Percentiles rank a stretch among this genome's conserved stretches.
Conservation (phyloP, 441 rosid species). For the Gossypium schwendimanii region DNA sequence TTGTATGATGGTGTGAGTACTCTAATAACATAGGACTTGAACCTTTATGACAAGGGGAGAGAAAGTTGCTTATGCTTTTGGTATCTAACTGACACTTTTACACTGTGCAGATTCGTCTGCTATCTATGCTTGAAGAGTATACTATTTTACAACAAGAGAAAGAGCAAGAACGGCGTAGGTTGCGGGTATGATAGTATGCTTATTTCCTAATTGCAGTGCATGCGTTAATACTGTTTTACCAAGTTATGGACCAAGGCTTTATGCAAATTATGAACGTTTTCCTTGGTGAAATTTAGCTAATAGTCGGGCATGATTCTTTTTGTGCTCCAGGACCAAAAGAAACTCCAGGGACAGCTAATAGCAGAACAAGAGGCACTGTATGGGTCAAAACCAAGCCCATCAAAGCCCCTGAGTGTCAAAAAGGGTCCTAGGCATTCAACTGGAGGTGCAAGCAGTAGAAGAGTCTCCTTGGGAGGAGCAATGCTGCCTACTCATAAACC, state of each 20-base stretch:
- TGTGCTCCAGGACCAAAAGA: slow-evolving; percentile 70
- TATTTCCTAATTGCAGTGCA: background rate
- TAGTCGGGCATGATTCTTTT: slow-evolving; percentile 41
- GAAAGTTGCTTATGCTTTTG: background rate
- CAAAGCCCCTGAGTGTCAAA: slow-evolving; percentile 50
- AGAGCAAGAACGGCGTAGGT: slow-evolving; percentile 88
- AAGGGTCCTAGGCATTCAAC: slow-evolving; percentile 59
- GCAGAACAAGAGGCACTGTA: slow-evolving; percentile 79
- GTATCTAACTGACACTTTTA: slow-evolving; percentile 12
- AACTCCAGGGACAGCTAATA: slow-evolving; percentile 75
- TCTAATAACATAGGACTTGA: slow-evolving; percentile 5
- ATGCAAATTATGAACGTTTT: background rate
- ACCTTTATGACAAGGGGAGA: background rate
- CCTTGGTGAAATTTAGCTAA: slow-evolving; percentile 5
- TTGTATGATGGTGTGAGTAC: slow-evolving; percentile 81
- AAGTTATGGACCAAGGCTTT: background rate
- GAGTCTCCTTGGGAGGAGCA: slow-evolving; percentile 58
- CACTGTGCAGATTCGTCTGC: slow-evolving; percentile 55
- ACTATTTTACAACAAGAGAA: slow-evolving; percentile 66
- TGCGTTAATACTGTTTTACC: background rate
- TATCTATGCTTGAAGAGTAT: slow-evolving; percentile 88
- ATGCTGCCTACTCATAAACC: slow-evolving; percentile 46
- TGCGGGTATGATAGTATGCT: slow-evolving; percentile 42
- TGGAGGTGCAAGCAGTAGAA: slow-evolving; percentile 52
- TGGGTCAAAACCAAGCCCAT: slow-evolving; percentile 77